Conservation (phyloP, 2,329 filamentous ascomycete species). For the Neurospora sp. region DNA sequence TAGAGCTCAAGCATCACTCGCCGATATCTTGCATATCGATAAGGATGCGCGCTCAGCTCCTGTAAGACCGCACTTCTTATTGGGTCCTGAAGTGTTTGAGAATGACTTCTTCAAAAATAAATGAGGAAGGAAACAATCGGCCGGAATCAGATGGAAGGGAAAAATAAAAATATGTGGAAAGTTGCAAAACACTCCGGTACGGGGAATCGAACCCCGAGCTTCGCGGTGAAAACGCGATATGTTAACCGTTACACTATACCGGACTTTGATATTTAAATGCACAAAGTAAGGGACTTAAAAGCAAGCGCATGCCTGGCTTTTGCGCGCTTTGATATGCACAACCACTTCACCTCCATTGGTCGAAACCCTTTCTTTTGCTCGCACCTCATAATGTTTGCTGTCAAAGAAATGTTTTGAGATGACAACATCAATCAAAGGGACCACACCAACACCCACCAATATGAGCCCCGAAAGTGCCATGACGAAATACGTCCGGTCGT, state of each 20-base stretch:
- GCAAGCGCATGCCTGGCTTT: rapidly evolving
- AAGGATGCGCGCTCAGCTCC: no score
- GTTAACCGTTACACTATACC: neutral
- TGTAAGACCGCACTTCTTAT: no score
- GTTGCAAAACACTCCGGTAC: neutral
- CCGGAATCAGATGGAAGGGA: neutral
- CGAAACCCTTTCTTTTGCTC: neutral
- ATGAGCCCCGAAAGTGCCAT: neutral
- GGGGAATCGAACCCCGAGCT: neutral
- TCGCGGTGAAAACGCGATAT: neutral
- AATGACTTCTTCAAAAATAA: no score
- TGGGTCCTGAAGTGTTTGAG: no score
- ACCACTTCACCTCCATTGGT: neutral
- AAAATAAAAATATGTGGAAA: neutral
- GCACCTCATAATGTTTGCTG: neutral
- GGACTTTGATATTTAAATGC: neutral
- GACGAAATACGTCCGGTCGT: neutral
- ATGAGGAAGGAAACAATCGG: no score
- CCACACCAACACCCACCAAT: neutral
- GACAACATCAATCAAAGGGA: neutral
- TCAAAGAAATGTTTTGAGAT: neutral
- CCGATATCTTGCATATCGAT: no score
- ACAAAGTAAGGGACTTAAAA: neutral
- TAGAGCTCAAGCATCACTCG: no score
- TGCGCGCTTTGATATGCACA: neutral